Percentiles rank a stretch among this genome's conserved stretches.
Conservation (phyloP, 2,329 filamentous ascomycete species). For the Trichoderma gracile region DNA sequence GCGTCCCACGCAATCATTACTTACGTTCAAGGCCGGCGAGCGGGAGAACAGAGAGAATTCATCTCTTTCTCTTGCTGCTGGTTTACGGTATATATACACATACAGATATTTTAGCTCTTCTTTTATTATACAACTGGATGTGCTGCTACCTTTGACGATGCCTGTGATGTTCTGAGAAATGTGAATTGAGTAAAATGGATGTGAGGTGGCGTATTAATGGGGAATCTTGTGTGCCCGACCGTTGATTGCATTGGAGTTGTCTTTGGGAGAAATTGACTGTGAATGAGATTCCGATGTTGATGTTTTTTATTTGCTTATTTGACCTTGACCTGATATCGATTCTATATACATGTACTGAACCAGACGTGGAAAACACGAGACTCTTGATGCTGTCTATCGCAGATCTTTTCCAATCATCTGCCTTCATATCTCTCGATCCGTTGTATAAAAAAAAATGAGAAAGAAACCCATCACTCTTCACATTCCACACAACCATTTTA, state of each 20-base stretch:
- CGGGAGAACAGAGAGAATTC: background rate
- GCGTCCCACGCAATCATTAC: background rate
- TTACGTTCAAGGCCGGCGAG: conserved; percentile 12
- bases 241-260: background rate
- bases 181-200: background rate
- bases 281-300: background rate
- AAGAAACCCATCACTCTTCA: too few species aligned
- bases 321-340: background rate
- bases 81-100: conserved; percentile 8
- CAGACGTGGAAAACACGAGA: background rate
- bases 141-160: background rate
- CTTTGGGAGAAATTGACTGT: background rate
- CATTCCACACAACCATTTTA: background rate
- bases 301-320: background rate
- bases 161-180: background rate
- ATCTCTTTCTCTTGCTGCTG: background rate
- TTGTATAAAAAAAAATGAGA: background rate
- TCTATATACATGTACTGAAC: conserved; percentile 1
- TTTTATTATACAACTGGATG: background rate
- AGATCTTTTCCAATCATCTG: background rate
- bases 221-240: background rate
- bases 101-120: background rate
- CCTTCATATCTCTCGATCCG: background rate
- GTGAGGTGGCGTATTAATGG: too few species aligned
- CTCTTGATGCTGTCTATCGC: background rate